A percentile compares a stretch with the other conserved stretches of the same genome.
Conservation (phyloP, 257 asterid species). For the Thymus quinquecostatus region DNA sequence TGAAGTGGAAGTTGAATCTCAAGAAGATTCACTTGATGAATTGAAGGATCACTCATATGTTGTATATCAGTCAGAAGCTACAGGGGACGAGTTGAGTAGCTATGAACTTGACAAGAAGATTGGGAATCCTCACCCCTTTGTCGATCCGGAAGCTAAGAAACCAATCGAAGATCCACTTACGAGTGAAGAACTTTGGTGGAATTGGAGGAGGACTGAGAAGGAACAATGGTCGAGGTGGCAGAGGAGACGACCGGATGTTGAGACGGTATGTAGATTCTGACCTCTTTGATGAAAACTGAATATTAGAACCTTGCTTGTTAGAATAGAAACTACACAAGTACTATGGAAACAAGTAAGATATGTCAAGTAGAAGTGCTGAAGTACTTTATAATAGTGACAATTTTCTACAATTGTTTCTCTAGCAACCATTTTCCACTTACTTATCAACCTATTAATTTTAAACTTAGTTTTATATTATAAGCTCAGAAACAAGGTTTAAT, state of each 20-base stretch:
- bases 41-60: slow-evolving; percentile 53
- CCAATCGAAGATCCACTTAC: slow-evolving; percentile 65
- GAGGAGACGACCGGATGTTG: slow-evolving; percentile 91
- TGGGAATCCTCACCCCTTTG: slow-evolving; percentile 83
- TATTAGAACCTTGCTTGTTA: not conserved
- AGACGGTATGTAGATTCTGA: slow-evolving; percentile 59
- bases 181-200: slow-evolving; percentile 97
- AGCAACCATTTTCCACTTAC: not conserved
- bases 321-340: not conserved
- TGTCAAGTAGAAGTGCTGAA: not conserved
- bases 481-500: too few species aligned
- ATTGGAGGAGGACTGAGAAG: slow-evolving; percentile 93
- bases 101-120: slow-evolving; percentile 76
- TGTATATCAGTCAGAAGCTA: slow-evolving; percentile 64
- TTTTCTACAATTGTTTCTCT: not conserved
- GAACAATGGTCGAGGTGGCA: slow-evolving; percentile 99
- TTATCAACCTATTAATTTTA: not conserved
- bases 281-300: slow-evolving; percentile 18
- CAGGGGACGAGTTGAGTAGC: slow-evolving; percentile 58
- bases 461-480: not conserved
- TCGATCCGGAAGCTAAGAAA: slow-evolving; percentile 75
- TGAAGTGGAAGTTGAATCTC: slow-evolving; percentile 46
- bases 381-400: not conserved
- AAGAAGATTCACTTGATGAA: slow-evolving; percentile 58
- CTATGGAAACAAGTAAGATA: not conserved